phyloP scores from a whole-genome alignment of 2,329 filamentous ascomycete species.

The Colletotrichum costaricense region DNA sequence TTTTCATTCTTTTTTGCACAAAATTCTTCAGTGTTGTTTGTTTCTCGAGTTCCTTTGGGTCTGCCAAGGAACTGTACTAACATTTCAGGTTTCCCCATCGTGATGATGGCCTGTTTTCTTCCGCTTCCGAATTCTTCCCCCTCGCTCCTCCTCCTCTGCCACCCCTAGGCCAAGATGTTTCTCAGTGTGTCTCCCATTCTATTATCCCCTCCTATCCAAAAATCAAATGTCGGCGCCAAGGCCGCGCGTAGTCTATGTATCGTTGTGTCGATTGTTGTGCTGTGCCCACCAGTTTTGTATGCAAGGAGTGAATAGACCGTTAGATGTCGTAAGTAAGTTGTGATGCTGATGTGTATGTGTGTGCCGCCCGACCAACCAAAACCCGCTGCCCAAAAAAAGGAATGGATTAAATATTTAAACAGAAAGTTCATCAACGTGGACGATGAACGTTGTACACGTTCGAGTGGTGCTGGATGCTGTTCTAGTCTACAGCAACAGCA shows the following conservation, averaged over 20 bases:
- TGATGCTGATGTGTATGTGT: conserved; percentile 32
- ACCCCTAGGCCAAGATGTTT: neutral
- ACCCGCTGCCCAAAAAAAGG: conserved; percentile 1
- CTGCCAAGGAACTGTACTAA: neutral
- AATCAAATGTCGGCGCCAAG: neutral
- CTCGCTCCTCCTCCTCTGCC: neutral
- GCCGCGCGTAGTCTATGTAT: conserved; percentile 28
- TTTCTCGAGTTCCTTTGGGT: neutral
- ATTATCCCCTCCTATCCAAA: neutral
- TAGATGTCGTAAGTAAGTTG: conserved; percentile 32
- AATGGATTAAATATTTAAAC: conserved; percentile 24
- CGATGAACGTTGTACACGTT: neutral
- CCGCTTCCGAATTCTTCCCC: neutral
- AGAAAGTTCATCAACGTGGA: conserved; percentile 6
- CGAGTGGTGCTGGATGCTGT: neutral
- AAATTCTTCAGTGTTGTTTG: neutral
- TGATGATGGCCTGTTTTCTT: neutral
- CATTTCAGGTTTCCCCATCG: neutral
- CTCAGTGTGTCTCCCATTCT: conserved; percentile 16
- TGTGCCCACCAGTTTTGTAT: conserved; percentile 27
- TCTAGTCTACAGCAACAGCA: conserved; percentile 20
- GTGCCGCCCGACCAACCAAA: neutral
- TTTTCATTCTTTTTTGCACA: conserved; percentile 7
- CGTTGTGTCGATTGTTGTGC: conserved; percentile 3
- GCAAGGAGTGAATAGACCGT: conserved; percentile 36